These are phyloP conservation scores for Fraxinus dipetala DNA, from an alignment of 305 asterid species.

Conservation along the genomic window DNA sequence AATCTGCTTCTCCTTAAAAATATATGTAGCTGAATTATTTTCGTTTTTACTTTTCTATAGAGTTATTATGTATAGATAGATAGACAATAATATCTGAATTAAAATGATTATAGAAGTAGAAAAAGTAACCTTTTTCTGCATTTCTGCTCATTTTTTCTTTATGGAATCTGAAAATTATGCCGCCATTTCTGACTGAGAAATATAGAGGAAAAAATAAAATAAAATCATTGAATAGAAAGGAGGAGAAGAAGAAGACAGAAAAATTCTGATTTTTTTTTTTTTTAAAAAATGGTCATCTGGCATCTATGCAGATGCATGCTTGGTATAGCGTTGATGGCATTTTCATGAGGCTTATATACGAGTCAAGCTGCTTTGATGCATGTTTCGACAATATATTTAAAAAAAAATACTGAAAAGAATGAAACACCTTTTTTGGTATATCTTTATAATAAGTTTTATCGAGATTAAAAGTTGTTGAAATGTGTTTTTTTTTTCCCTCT, in stretches of 20 bases:
- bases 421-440: neutral
- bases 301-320: neutral
- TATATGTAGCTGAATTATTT: neutral
- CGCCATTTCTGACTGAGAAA: slow-evolving; percentile 19
- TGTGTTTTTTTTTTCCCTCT: neutral
- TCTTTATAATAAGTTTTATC: neutral
- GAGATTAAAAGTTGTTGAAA: neutral
- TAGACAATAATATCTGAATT: neutral
- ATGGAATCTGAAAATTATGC: slow-evolving; percentile 4
- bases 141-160: neutral
- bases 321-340: neutral
- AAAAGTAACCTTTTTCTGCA: neutral
- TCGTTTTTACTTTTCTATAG: neutral
- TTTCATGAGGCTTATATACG: neutral
- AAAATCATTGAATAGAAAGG: neutral
- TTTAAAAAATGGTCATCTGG: neutral
- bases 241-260: neutral
- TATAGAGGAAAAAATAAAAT: neutral
- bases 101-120: neutral
- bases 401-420: neutral
- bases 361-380: neutral
- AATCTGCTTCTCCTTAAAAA: neutral
- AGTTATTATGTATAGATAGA: neutral
- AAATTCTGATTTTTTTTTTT: neutral
- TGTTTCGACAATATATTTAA: neutral